Evolutionary conservation across 108 stramenopile genomes (phyloP), one percentile per base, ranked within the genome.

Genomic region (Cyclotella sp.): DNA sequence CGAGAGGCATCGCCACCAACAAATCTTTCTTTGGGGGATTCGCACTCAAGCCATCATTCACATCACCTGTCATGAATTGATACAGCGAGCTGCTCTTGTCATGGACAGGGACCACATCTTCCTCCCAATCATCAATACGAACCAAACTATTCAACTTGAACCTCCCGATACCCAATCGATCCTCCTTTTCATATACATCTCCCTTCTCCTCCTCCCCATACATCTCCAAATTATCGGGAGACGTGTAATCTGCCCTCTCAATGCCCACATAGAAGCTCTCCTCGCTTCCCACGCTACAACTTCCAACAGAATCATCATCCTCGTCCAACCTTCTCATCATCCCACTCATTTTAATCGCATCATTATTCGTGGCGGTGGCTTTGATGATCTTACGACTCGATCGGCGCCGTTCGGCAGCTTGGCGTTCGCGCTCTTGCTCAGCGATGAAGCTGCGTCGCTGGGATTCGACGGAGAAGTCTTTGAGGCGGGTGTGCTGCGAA

Each of bases 251-350:
- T 16, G 80, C 80, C 39, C 80, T 27, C 45, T 81, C 80, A 21
- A 81, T 81, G 2, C 80, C 80, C 18, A 81, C 80, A 66, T 81
- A 81, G 68, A 81, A 81, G 30, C 72, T 73, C 62, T 81, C 80
- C 41, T 81, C 60, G 12, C 60, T 61, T 2, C 80, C 53, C 52
- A 75, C 21, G 44, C 73, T 13, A 81, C 10, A 45, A 52, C 52
- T 6, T 9, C 60, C 80, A 42, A 73, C 65, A 14, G 72, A 68
- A 30, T 80, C 79, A 22, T 80, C 79, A 45, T 77, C 76, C 41
- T 80, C 79, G 51, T 73, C 79, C 27, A 78, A 45, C 57, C 68
- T 44, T 39, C 53, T 63, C 62, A 78, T 78, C 22, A 78, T 18
- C 13, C 77, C 77, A 46, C 77, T 78, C 52, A 70, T 55, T 53